These are phyloP conservation scores for Scutellaria baicalensis DNA, from an alignment of 257 asterid genomes.

Conservation along the genomic window DNA sequence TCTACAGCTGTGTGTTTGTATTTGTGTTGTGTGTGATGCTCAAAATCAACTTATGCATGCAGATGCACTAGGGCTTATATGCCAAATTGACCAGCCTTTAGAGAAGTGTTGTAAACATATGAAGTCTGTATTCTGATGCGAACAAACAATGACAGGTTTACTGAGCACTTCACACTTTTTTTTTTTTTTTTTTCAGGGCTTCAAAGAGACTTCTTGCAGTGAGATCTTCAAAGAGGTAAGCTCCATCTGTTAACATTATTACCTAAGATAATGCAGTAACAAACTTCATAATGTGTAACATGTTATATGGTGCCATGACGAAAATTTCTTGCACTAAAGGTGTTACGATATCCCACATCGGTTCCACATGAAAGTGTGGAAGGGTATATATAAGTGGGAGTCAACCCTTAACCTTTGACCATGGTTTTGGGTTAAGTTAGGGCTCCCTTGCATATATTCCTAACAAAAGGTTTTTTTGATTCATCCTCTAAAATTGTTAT, in stretches of 20 bases:
- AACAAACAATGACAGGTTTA: neutral
- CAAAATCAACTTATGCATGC: neutral
- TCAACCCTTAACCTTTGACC: too few relatives aligned
- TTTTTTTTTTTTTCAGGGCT: slow-evolving; percentile 48
- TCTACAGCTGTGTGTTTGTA: neutral
- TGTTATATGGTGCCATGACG: neutral
- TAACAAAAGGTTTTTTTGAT: too few relatives aligned
- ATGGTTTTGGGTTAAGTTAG: too few relatives aligned
- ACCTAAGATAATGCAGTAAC: neutral
- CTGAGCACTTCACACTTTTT: slow-evolving; percentile 3
- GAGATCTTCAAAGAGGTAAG: slow-evolving; percentile 82
- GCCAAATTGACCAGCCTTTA: neutral
- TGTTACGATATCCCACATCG: too few relatives aligned
- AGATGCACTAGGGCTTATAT: neutral
- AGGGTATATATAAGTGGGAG: too few relatives aligned
- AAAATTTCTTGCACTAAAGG: neutral
- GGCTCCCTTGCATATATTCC: too few relatives aligned
- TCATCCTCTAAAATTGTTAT: neutral
- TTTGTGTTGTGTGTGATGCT: neutral
- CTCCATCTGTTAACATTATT: slow-evolving; percentile 1
- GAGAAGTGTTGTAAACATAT: neutral
- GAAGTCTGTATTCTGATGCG: neutral
- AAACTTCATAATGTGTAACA: neutral
- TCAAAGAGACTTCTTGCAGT: slow-evolving; percentile 56
- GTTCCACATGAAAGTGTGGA: too few relatives aligned